These are phyloP conservation scores for Arthrobotrys musiformis DNA, from an alignment of 2,329 filamentous ascomycete species.

Conservation along the genomic window DNA sequence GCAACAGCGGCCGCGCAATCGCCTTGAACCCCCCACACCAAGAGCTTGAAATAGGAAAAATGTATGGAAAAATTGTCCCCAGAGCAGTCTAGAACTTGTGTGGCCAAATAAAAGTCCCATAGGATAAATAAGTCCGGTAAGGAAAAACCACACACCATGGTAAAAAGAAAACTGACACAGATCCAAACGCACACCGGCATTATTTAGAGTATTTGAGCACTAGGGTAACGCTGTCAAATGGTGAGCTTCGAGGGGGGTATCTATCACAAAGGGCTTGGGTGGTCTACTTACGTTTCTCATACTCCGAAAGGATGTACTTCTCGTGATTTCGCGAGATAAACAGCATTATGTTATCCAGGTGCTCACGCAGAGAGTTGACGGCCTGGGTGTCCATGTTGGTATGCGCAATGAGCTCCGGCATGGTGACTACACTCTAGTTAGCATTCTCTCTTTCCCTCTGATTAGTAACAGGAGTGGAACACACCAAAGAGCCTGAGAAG, in stretches of 20 bases:
- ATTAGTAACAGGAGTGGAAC: neutral
- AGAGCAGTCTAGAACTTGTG: neutral
- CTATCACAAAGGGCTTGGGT: neutral
- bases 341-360: conserved; percentile 83
- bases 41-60: neutral
- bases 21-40: neutral
- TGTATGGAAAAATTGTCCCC: neutral
- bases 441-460: neutral
- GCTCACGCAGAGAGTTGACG: conserved; percentile 86
- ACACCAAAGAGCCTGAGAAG: conserved; percentile 82
- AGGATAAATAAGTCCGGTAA: neutral
- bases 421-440: conserved; percentile 71
- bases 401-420: conserved; percentile 93
- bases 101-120: neutral
- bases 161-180: neutral
- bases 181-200: neutral
- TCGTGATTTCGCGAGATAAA: conserved; percentile 84
- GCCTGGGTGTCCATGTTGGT: conserved; percentile 98
- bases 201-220: conserved; percentile 9
- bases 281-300: conserved; percentile 74
- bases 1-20: neutral
- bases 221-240: neutral
- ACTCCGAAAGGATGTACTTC: conserved; percentile 80
- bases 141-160: neutral
- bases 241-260: neutral